Evolutionary conservation across 768 basidiomycete species (phyloP), one percentile per base, ranked within the genome.

Genomic region (Leccinum barrowsii): DNA sequence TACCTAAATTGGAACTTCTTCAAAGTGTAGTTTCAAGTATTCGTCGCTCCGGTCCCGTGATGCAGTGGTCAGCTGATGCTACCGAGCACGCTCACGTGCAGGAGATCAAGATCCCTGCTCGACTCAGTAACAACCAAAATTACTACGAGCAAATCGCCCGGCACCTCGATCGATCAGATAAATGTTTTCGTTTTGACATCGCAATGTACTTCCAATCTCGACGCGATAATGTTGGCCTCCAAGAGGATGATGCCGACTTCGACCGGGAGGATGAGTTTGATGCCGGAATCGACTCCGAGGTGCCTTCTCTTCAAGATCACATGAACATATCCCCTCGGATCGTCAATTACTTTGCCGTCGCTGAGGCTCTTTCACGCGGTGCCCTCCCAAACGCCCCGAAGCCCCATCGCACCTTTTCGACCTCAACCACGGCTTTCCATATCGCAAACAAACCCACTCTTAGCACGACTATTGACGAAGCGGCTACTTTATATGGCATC

Each of bases 1-100:
- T 56, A 35, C 50, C 44, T 6, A 58, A 57, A 24, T 7, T 52
- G 4, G 57, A 58, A 26, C 12, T 58, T 7, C 47, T 58, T 7
- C 51, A 60, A 28, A 56, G 50, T 32, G 22, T 54, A 3, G 22
- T 35, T 15, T 37, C 24, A 3, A 53, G 30, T 19, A 54, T 57
- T 35, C 40, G 6, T 21, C 4, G n/a, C n/a, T 60, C 59, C 8
- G 40, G 59, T 26, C 40, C 51, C 2, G 4, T 46, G 3, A 46
- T 46, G 44, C 44, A 46, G 21, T 46, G 21, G 44, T 46, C 44
- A 12, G 44, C 44, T 10, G 48, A 49, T 11, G 15, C 26, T 28
- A 49, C 26, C 17, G 17, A 49, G 26, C 48, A 49, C 6, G 48
- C 17, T 3, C 48, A 49, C 17, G 17, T 49, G 7, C 48, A 49